phyloP scores from a whole-genome alignment of 2,329 filamentous ascomycete species.

The Claviceps sp. region DNA sequence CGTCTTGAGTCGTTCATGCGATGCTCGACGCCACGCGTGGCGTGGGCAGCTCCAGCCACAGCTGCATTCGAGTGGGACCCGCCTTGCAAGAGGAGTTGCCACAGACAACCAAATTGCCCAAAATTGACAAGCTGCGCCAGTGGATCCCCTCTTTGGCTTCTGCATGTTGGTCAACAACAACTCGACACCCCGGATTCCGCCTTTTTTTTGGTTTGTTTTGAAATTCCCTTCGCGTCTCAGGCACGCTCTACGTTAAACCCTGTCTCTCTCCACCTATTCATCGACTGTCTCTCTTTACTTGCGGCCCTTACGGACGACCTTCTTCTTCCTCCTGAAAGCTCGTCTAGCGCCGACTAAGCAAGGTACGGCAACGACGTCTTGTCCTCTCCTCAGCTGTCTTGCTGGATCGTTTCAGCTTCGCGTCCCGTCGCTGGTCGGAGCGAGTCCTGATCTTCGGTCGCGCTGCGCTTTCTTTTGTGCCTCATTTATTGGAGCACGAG shows the following conservation, averaged over 20 bases:
- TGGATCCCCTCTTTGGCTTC: constrained; percentile 7
- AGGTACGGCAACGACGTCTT: not conserved
- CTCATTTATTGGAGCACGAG: not conserved
- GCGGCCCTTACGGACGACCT: constrained; percentile 4
- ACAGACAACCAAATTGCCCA: constrained; percentile 17
- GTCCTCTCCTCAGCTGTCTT: constrained; percentile 1
- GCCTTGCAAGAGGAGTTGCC: constrained; percentile 17
- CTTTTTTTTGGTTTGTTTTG: not conserved
- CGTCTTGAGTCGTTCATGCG: too few species aligned
- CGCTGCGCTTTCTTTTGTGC: not conserved
- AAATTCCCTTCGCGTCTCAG: not conserved
- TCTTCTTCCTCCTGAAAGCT: constrained; percentile 1
- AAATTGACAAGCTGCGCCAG: constrained; percentile 21
- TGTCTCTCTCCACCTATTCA: not conserved
- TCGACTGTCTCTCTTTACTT: not conserved
- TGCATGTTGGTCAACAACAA: constrained; percentile 6
- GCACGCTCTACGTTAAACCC: not conserved
- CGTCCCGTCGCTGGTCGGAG: not conserved
- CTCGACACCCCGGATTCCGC: not conserved
- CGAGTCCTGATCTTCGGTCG: not conserved
- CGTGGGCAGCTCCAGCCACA: not conserved
- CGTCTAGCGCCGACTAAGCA: not conserved
- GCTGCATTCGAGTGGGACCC: not conserved
- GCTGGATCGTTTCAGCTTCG: constrained; percentile 4
- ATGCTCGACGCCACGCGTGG: constrained; percentile 4